Evolutionary conservation across 345 rosid species (phyloP).

Genomic region (Boechera divaricarpa): DNA sequence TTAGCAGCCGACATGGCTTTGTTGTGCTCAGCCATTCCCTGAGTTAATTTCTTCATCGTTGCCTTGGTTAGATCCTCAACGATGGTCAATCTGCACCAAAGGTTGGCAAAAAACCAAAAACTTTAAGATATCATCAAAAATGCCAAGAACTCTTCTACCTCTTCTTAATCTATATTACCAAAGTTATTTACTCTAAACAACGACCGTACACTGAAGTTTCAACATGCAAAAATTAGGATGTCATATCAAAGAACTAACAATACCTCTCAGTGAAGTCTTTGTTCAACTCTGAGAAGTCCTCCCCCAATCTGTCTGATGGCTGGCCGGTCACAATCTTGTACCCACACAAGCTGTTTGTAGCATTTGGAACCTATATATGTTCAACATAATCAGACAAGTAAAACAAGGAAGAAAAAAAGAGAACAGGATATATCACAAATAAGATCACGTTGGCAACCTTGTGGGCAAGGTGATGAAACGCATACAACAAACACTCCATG

Average conservation of each 20-base stretch:
- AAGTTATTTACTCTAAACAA: neutral
- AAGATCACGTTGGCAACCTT: conserved; percentile 58
- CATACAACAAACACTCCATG: conserved; percentile 89
- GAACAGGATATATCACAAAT: neutral
- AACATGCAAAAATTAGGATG: conserved; percentile 1
- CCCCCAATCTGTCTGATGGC: conserved; percentile 98
- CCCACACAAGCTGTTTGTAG: conserved; percentile 93
- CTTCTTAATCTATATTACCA: conserved; percentile 2
- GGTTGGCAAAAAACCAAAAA: neutral
- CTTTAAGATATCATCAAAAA: neutral
- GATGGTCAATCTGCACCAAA: conserved; percentile 64
- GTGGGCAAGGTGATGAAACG: conserved; percentile 90
- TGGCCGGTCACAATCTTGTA: conserved; percentile 99
- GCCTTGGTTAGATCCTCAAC: conserved; percentile 94
- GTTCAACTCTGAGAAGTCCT: conserved; percentile 87
- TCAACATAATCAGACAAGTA: conserved; percentile 42
- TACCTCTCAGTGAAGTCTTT: conserved; percentile 94
- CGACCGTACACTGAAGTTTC: neutral
- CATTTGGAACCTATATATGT: conserved; percentile 85
- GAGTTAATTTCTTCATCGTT: conserved; percentile 90
- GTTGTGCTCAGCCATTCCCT: conserved; percentile 94
- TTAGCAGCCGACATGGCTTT: conserved; percentile 97
- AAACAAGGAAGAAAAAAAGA: conserved; percentile 1
- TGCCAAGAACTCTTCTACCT: conserved; percentile 1
- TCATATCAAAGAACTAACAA: conserved; percentile 4